phyloP scores from a whole-genome alignment of 768 basidiomycete genomes.

The Collybia nuda region DNA sequence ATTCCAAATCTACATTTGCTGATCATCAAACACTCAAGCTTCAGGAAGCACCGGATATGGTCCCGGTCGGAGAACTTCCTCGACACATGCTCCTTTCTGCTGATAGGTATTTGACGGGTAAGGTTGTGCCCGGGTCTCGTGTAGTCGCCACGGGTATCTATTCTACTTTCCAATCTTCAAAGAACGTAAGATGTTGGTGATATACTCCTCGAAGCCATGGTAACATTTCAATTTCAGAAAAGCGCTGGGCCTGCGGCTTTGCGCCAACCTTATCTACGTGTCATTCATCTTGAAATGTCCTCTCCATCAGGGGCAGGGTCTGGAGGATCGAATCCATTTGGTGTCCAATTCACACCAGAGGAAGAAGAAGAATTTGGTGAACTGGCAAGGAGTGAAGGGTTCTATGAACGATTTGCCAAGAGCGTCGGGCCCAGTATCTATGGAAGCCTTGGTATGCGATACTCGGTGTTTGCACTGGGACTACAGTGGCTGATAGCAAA shows the following conservation, averaged over 20 bases:
- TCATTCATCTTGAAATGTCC: constrained; percentile 90
- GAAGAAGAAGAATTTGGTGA: constrained; percentile 97
- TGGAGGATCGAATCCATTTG: constrained; percentile 75
- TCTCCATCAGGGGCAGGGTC: constrained; percentile 70
- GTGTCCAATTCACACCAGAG: constrained; percentile 86
- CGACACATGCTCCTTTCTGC: constrained; percentile 91
- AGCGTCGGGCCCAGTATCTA: constrained; percentile 98
- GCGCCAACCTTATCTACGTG: constrained; percentile 91
- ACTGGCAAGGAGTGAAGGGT: constrained; percentile 83
- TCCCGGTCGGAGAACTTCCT: constrained; percentile 97
- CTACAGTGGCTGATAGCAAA: constrained; percentile 10
- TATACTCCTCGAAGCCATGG: background rate
- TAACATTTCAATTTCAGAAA: constrained; percentile 45
- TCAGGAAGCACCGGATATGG: constrained; percentile 99
- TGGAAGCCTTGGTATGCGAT: constrained; percentile 77
- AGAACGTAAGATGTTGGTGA: constrained; percentile 55
- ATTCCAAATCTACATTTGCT: constrained; percentile 90
- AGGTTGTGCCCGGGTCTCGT: constrained; percentile 94
- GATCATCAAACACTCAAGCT: constrained; percentile 97
- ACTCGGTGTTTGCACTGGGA: background rate
- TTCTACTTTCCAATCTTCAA: constrained; percentile 90
- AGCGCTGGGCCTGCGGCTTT: constrained; percentile 83
- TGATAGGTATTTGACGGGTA: constrained; percentile 88
- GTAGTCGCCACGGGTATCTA: constrained; percentile 96
- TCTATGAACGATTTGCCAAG: constrained; percentile 91